Conservation (phyloP, 257 asterid species). For the Solanum peruvianum region DNA sequence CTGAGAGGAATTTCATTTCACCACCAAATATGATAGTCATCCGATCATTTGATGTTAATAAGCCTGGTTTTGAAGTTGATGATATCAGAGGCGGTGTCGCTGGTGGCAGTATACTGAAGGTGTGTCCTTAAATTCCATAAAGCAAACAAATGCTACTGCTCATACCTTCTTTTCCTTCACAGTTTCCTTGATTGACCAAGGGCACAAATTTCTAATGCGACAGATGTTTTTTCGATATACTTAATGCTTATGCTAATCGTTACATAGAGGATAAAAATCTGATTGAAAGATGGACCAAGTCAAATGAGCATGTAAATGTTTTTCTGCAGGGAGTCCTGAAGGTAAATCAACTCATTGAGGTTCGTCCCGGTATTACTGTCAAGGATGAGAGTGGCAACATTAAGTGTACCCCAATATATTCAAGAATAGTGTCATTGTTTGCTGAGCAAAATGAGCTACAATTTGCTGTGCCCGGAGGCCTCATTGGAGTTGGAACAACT, state of each 20-base stretch:
- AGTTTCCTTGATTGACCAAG: neutral
- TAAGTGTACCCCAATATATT: slow-evolving; percentile 89
- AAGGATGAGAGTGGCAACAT: slow-evolving; percentile 84
- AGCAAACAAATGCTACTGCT: neutral
- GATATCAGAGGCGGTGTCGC: slow-evolving; percentile 97
- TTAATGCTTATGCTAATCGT: neutral
- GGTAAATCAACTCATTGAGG: slow-evolving; percentile 83
- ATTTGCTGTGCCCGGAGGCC: slow-evolving; percentile 99
- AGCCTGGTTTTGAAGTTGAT: slow-evolving; percentile 97
- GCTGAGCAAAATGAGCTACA: slow-evolving; percentile 95
- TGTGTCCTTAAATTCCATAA: slow-evolving; percentile 4
- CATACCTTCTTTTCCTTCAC: neutral
- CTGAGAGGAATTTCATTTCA: slow-evolving; percentile 68
- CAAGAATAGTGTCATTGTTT: slow-evolving; percentile 78
- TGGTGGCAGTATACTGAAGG: slow-evolving; percentile 98
- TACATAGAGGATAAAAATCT: neutral
- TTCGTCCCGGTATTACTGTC: slow-evolving; percentile 96
- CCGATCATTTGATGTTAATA: slow-evolving; percentile 94
- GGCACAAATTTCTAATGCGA: neutral
- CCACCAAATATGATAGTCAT: slow-evolving; percentile 98
- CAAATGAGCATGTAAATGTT: neutral
- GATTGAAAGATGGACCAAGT: neutral
- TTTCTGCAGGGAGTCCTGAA: slow-evolving; percentile 81
- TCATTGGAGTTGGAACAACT: slow-evolving; percentile 96
- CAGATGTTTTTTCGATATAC: neutral